These are phyloP conservation scores for Hypoxylon sp. DNA, from an alignment of 2,329 filamentous ascomycete species.

Conservation along the genomic window DNA sequence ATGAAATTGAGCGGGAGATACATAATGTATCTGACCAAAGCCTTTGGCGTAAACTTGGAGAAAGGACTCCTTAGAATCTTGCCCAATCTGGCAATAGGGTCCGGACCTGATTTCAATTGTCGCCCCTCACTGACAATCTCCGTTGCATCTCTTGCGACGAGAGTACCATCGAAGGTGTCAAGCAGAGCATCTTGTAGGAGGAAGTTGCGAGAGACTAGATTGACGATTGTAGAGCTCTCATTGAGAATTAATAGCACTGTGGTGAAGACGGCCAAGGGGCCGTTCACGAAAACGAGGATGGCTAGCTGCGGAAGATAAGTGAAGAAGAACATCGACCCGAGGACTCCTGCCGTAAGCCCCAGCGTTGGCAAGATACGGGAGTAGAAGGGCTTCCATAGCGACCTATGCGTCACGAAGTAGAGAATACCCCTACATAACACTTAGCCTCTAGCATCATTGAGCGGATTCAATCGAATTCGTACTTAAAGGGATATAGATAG, in stretches of 20 bases:
- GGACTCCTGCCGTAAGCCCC: slow-evolving; percentile 76
- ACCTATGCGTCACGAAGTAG: slow-evolving; percentile 68
- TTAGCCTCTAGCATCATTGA: neutral
- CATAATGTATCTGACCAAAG: slow-evolving; percentile 81
- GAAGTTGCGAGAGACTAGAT: slow-evolving; percentile 72
- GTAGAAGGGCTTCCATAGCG: slow-evolving; percentile 69
- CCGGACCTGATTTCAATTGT: slow-evolving; percentile 72
- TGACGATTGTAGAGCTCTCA: slow-evolving; percentile 70
- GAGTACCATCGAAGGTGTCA: slow-evolving; percentile 87
- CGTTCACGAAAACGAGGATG: slow-evolving; percentile 84
- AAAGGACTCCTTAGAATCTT: slow-evolving; percentile 70
- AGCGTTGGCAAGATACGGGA: slow-evolving; percentile 71
- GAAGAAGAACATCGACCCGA: slow-evolving; percentile 85
- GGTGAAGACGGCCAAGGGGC: slow-evolving; percentile 80
- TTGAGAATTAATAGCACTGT: slow-evolving; percentile 75
- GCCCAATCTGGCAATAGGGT: slow-evolving; percentile 68
- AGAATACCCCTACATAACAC: slow-evolving; percentile 61
- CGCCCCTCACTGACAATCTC: slow-evolving; percentile 79
- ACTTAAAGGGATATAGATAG: slow-evolving; percentile 87
- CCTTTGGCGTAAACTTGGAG: slow-evolving; percentile 66
- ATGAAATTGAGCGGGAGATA: slow-evolving; percentile 95
- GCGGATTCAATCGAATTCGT: slow-evolving; percentile 18
- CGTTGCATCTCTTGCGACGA: slow-evolving; percentile 63
- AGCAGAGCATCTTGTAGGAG: slow-evolving; percentile 84
- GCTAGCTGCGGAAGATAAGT: slow-evolving; percentile 89